These are phyloP conservation scores for Hura crepitans DNA, from an alignment of 441 rosid genomes.

Conservation along the genomic window DNA sequence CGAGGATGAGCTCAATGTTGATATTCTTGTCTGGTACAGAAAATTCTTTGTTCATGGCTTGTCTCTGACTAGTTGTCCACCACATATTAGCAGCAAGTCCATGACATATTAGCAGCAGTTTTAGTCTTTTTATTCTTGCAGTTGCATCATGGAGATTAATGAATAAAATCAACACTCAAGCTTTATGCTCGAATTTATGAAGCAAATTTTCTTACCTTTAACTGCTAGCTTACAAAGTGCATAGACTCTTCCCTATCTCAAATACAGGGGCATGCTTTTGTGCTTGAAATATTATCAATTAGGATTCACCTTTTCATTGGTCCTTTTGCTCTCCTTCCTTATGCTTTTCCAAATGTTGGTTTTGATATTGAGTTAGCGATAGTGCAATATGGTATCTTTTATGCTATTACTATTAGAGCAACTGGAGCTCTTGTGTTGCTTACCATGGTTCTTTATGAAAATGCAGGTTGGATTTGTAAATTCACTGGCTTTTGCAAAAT, in stretches of 20 bases:
- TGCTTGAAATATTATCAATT: not conserved
- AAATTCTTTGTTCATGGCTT: not conserved
- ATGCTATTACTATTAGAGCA: not conserved
- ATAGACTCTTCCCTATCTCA: not conserved
- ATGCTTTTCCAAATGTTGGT: not conserved
- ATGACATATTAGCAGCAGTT: not conserved
- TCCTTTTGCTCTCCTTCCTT: not conserved
- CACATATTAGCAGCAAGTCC: no score
- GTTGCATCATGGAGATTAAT: not conserved
- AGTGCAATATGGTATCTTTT: not conserved
- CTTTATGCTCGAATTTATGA: no score
- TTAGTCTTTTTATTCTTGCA: no score
- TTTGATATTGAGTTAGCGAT: conserved; percentile 1
- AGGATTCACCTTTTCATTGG: not conserved
- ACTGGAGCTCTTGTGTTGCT: not conserved
- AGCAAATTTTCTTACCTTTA: not conserved
- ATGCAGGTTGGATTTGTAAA: conserved; percentile 85
- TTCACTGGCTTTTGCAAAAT: conserved; percentile 81
- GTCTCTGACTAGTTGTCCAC: no score
- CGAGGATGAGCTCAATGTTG: not conserved
- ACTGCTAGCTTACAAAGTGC: not conserved
- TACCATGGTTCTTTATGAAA: conserved; percentile 17
- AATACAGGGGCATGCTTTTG: not conserved
- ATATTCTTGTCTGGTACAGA: not conserved
- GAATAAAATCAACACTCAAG: no score